Evolutionary conservation across 495 filamentous ascomycete species (phyloP).

Genomic region (Daldinia grandis): DNA sequence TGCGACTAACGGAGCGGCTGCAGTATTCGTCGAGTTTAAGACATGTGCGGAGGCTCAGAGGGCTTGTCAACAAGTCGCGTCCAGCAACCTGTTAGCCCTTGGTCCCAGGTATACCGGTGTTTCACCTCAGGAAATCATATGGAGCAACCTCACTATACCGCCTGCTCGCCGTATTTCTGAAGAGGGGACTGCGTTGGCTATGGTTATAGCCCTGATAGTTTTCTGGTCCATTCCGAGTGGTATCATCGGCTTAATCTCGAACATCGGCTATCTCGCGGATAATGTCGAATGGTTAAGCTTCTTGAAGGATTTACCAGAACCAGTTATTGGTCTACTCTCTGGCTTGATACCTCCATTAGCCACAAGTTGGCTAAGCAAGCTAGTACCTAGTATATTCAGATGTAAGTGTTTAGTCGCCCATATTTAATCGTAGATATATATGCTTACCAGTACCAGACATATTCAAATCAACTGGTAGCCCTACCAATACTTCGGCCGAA

Average conservation of each 20-base stretch:
- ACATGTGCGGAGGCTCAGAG: constrained; percentile 78
- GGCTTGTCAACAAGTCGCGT: constrained; percentile 81
- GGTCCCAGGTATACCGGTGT: constrained; percentile 83
- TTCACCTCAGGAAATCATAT: constrained; percentile 81
- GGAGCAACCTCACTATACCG: constrained; percentile 79
- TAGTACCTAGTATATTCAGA: constrained; percentile 80
- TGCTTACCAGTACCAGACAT: constrained; percentile 58
- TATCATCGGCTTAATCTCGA: constrained; percentile 78
- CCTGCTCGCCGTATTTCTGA: constrained; percentile 83
- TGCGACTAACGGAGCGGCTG: constrained; percentile 62
- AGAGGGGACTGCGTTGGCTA: constrained; percentile 67
- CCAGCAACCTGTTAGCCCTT: constrained; percentile 84
- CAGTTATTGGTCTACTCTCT: constrained; percentile 76
- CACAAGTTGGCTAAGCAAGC: constrained; percentile 79
- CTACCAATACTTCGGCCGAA: constrained; percentile 76
- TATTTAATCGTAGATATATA: background rate
- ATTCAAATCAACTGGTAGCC: constrained; percentile 75
- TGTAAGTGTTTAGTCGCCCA: constrained; percentile 52
- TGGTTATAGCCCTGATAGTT: constrained; percentile 75
- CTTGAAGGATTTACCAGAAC: constrained; percentile 69
- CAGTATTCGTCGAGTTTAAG: constrained; percentile 81
- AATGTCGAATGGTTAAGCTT: constrained; percentile 71
- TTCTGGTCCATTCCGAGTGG: constrained; percentile 93
- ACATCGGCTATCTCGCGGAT: constrained; percentile 72
- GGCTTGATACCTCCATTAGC: constrained; percentile 79